These are phyloP conservation scores for Botrytis fragariae DNA, from an alignment of 2,329 filamentous ascomycete genomes.

Conservation along the genomic window DNA sequence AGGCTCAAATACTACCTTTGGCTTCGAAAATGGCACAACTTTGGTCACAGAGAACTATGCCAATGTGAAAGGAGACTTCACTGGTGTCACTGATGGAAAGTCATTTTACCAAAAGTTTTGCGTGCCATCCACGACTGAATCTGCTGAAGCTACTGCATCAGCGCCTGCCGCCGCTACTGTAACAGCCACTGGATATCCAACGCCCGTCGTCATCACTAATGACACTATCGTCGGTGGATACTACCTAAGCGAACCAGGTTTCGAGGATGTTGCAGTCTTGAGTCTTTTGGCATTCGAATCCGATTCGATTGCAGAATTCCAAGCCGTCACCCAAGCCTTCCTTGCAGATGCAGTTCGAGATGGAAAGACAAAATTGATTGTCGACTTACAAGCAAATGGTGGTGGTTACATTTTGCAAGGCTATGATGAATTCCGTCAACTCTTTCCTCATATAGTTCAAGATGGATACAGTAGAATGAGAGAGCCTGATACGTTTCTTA, in stretches of 20 bases:
- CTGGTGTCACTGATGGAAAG: slow-evolving; percentile 34
- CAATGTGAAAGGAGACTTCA: slow-evolving; percentile 39
- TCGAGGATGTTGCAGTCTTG: slow-evolving; percentile 37
- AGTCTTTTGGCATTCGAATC: slow-evolving; percentile 34
- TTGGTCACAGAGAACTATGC: slow-evolving; percentile 39
- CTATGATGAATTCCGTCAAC: slow-evolving; percentile 48
- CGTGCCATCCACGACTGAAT: slow-evolving; percentile 4
- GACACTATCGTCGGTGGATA: slow-evolving; percentile 35
- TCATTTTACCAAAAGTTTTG: slow-evolving; percentile 36
- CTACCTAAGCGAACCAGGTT: slow-evolving; percentile 34
- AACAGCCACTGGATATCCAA: slow-evolving; percentile 32
- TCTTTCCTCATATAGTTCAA: slow-evolving; percentile 38
- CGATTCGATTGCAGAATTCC: slow-evolving; percentile 32
- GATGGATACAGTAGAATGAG: slow-evolving; percentile 32
- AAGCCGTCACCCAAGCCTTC: slow-evolving; percentile 40
- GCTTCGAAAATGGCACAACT: slow-evolving; percentile 43
- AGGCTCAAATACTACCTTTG: slow-evolving; percentile 41
- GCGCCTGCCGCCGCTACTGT: slow-evolving; percentile 21
- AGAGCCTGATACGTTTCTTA: slow-evolving; percentile 29
- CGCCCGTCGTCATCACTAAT: slow-evolving; percentile 29
- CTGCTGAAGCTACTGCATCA: neutral
- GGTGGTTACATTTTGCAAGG: slow-evolving; percentile 53
- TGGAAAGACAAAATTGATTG: slow-evolving; percentile 58
- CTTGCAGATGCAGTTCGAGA: slow-evolving; percentile 46
- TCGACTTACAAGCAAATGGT: slow-evolving; percentile 61